phyloP scores from a whole-genome alignment of 2,329 filamentous ascomycete genomes.

The Didymella glomerata region DNA sequence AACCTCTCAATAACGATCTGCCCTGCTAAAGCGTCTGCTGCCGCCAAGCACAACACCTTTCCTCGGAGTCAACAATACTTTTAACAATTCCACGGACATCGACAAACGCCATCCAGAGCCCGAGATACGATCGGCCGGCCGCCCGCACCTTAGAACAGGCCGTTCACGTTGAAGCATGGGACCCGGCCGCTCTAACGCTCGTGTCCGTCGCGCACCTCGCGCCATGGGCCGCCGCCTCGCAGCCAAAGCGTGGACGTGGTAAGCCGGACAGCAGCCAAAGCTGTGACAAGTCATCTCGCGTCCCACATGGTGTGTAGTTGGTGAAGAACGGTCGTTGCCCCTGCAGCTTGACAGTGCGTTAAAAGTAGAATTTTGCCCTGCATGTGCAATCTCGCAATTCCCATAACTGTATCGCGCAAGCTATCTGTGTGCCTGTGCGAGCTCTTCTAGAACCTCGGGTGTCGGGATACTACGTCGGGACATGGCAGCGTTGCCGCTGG shows the following conservation, averaged over 20 bases:
- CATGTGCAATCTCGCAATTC: constrained; percentile 11
- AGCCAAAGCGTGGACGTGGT: constrained; percentile 3
- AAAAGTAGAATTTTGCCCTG: constrained; percentile 14
- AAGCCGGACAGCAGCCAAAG: constrained; percentile 13
- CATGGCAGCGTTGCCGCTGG: neutral
- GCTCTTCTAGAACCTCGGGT: constrained; percentile 19
- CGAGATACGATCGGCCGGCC: neutral
- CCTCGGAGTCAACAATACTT: constrained; percentile 8
- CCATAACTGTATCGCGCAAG: neutral
- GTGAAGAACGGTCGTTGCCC: constrained; percentile 10
- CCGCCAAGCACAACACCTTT: constrained; percentile 6
- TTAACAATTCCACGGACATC: neutral
- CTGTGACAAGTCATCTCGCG: constrained; percentile 9
- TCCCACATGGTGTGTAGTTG: constrained; percentile 17
- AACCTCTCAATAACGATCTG: constrained; percentile 11
- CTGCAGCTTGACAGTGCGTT: constrained; percentile 9
- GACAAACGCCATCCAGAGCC: constrained; percentile 8
- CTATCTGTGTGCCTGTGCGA: neutral
- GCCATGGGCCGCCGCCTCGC: neutral
- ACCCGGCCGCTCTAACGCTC: constrained; percentile 15
- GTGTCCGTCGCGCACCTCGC: constrained; percentile 11
- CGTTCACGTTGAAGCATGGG: constrained; percentile 13
- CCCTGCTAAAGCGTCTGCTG: constrained; percentile 3
- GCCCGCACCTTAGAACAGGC: constrained; percentile 4
- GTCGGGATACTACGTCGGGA: constrained; percentile 2